phyloP scores from a whole-genome alignment of 139 green algal genomes.

The Ettlia oleoabundans region DNA sequence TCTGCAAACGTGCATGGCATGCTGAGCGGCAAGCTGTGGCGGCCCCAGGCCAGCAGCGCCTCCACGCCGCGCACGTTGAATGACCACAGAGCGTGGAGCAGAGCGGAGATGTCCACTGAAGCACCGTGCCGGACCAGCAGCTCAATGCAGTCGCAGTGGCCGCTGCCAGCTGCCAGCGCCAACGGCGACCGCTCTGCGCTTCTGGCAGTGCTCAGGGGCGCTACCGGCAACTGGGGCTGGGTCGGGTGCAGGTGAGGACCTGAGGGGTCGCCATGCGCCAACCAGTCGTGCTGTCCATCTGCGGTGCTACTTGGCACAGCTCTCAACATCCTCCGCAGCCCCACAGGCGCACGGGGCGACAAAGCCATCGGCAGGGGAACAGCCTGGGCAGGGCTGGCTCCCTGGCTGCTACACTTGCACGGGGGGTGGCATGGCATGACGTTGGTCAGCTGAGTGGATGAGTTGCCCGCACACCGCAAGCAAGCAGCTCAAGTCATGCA shows the following conservation, averaged over 20 bases:
- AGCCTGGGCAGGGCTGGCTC: too few relatives aligned
- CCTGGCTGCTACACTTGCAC: too few relatives aligned
- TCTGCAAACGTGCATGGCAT: not conserved
- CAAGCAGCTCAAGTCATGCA: too few relatives aligned
- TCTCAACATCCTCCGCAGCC: too few relatives aligned
- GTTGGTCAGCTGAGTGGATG: too few relatives aligned
- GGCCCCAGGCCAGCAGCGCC: not conserved
- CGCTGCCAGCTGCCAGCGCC: conserved; percentile 4
- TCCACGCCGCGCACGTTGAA: conserved; percentile 5
- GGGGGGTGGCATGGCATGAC: too few relatives aligned
- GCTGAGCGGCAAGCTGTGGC: not conserved
- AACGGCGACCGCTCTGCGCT: not conserved
- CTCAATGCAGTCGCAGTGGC: not conserved
- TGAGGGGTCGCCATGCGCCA: not conserved
- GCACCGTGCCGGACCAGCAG: conserved; percentile 3
- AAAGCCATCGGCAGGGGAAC: too few relatives aligned
- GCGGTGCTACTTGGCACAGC: too few relatives aligned
- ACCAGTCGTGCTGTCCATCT: too few relatives aligned
- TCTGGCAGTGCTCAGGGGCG: not conserved
- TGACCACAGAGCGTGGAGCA: conserved; percentile 16
- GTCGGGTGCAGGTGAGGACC: not conserved
- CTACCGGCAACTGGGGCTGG: not conserved
- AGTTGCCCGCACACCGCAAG: too few relatives aligned
- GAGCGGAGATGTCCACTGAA: not conserved
- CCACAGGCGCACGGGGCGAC: too few relatives aligned